Base-by-base conservation (phyloP, 228 moss, liverwort and hornwort species). In the Sphagnum fallax region DNA sequence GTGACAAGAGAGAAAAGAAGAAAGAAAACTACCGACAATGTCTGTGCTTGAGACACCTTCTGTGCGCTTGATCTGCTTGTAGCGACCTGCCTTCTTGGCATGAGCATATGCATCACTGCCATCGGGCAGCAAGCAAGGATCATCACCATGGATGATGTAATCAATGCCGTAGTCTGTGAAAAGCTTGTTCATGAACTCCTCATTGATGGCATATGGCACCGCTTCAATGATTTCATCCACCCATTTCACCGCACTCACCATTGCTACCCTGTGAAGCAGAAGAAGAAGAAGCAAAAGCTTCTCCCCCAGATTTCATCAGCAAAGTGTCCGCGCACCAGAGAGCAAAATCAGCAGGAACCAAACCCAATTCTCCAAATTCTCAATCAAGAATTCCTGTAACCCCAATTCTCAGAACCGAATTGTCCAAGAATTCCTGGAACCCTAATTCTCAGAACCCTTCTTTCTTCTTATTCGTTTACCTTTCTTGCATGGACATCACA, bases 71-170 rank as follows among this genome's bases (percentile, higher is more conserved):
- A 86, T 86, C 71, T 86, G 85, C 62, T 86, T 86, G 70, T 77
- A 86, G 10, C 85, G 82, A 10, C 85, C 85, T 50, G 82, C 85
- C 65, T 67, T 75, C 69, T 86, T 86, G 49, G 85, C 85, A 65
- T 82, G 79, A 7, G 79, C 85, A 65, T 86, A 86, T 48, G 85
- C 85, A 79, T 86, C 85, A 71, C 70, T 82, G 71, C 85, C 85
- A 68, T 86, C 85, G 52, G 85, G 85, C 55, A 86, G 85, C 51
- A 86, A 62, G 79, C 85, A 86, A 69, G 85, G 85, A 79, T 86
- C 85, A 75, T 86, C 85, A 67, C 85, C 85, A 65, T 86, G 85
- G 74, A 86, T 86, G 50, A 86, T 86, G 75, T 86, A 86, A 71
- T 86, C 85, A 47, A 86, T 75, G 48, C 72, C 62, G 71, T 86